phyloP scores from a whole-genome alignment of 345 rosid genomes.

The Cardamine chenopodiifolia region DNA sequence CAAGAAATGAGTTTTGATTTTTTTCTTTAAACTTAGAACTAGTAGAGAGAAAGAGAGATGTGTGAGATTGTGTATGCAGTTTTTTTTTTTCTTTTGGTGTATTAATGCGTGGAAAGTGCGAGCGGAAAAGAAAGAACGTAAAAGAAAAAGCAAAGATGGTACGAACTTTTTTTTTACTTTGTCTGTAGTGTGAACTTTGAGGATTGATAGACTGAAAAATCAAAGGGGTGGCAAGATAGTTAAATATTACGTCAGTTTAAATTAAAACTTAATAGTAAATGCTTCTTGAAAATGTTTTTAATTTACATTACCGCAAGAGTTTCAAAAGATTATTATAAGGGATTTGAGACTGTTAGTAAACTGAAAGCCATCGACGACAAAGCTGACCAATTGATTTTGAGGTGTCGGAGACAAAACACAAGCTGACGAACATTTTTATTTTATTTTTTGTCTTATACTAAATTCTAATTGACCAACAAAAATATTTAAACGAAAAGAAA shows the following conservation, averaged over 20 bases:
- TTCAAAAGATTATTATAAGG: not conserved
- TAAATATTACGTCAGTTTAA: slow-evolving; percentile 5
- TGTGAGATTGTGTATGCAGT: slow-evolving; percentile 1
- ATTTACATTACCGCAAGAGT: not conserved
- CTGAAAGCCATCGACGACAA: slow-evolving; percentile 15
- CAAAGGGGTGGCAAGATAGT: slow-evolving; percentile 8
- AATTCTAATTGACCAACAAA: slow-evolving; percentile 3
- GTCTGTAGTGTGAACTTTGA: slow-evolving; percentile 37
- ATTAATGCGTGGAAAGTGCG: slow-evolving; percentile 39
- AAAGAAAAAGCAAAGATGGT: slow-evolving; percentile 41
- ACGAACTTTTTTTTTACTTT: slow-evolving; percentile 37
- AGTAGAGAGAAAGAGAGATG: slow-evolving; percentile 12
- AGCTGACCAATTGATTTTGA: slow-evolving; percentile 25
- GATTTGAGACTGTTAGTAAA: not conserved
- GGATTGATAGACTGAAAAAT: slow-evolving; percentile 35
- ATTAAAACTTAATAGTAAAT: not conserved
- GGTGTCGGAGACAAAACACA: slow-evolving; percentile 38
- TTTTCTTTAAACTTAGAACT: not conserved
- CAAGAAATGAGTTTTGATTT: slow-evolving; percentile 14
- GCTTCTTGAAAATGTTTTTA: slow-evolving; percentile 4
- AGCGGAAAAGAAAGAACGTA: slow-evolving; percentile 13
- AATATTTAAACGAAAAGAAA: slow-evolving; percentile 5
- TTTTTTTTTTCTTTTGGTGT: slow-evolving; percentile 6
- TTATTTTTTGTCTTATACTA: not conserved
- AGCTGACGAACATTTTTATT: not conserved